Conservation (phyloP, 2,329 filamentous ascomycete species). For the Xylaria sp. region DNA sequence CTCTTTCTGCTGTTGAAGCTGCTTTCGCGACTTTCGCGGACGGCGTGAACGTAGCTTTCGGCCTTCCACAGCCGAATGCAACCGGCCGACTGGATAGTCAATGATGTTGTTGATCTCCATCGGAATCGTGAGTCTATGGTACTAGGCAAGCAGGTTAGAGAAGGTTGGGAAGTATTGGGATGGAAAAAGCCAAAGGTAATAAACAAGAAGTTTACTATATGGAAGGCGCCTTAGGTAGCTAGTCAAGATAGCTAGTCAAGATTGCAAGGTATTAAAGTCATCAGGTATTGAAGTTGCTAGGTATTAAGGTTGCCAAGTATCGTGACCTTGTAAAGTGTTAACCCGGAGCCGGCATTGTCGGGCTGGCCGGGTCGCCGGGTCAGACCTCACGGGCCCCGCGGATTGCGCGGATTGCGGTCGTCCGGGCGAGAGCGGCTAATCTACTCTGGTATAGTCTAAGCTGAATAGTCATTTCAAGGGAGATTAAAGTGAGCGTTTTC, state of each 20-base stretch:
- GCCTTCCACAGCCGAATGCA: constrained; percentile 1
- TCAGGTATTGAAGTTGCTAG: too few species aligned
- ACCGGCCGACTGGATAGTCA: not conserved
- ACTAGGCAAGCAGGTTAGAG: too few species aligned
- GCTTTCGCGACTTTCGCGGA: not conserved
- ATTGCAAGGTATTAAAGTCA: too few species aligned
- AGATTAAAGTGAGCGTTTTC: not conserved
- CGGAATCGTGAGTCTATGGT: too few species aligned
- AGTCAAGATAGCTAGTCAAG: too few species aligned
- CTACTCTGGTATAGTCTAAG: not conserved
- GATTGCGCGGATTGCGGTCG: constrained; percentile 12
- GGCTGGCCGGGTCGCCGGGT: constrained; percentile 5
- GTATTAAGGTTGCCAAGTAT: too few species aligned
- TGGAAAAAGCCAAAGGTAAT: too few species aligned
- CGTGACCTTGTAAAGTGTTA: not conserved
- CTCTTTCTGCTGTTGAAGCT: not conserved
- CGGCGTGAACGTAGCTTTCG: constrained; percentile 1
- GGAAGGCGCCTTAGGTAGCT: too few species aligned
- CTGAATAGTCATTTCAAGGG: not conserved
- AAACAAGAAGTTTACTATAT: too few species aligned
- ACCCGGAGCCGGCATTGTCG: constrained; percentile 12
- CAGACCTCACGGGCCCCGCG: constrained; percentile 21
- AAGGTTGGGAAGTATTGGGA: too few species aligned
- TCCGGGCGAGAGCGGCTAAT: not conserved
- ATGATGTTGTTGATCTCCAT: too few species aligned